These are phyloP conservation scores for Domatiomyces catenatus DNA, from an alignment of 2,329 filamentous ascomycete genomes.

Conservation along the genomic window DNA sequence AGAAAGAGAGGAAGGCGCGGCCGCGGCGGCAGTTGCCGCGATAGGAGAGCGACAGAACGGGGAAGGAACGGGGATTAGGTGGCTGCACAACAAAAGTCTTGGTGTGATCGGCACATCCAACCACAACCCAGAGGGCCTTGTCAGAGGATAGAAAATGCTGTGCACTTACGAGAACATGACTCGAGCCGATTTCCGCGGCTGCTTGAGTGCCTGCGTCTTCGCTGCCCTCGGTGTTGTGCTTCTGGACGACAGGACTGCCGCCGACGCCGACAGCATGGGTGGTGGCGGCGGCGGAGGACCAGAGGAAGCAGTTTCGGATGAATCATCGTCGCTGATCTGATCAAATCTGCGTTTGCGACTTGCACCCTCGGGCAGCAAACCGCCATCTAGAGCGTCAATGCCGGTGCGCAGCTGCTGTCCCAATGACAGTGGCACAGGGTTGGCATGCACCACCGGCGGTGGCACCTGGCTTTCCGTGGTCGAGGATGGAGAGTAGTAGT, in stretches of 20 bases:
- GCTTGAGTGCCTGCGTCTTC: slow-evolving; percentile 35
- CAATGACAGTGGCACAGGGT: slow-evolving; percentile 2
- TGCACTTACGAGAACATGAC: slow-evolving; percentile 47
- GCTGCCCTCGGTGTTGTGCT: slow-evolving; percentile 25
- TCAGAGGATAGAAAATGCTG: background rate
- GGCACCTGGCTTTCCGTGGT: slow-evolving; percentile 4
- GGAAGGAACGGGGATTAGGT: background rate
- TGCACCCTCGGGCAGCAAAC: slow-evolving; percentile 19
- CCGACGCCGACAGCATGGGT: slow-evolving; percentile 40
- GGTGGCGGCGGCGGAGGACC: slow-evolving; percentile 16
- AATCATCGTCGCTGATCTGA: slow-evolving; percentile 16
- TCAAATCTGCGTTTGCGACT: slow-evolving; percentile 14
- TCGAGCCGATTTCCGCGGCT: slow-evolving; percentile 45
- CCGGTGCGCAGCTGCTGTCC: background rate
- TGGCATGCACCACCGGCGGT: slow-evolving; percentile 14
- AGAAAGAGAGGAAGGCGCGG: background rate
- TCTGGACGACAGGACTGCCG: slow-evolving; percentile 33
- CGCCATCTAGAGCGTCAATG: slow-evolving; percentile 24
- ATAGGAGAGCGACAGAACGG: background rate
- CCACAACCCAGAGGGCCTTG: background rate
- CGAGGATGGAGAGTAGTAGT: background rate
- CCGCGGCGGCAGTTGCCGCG: background rate
- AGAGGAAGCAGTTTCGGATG: slow-evolving; percentile 15
- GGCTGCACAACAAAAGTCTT: background rate
- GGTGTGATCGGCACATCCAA: background rate